phyloP scores from a whole-genome alignment of 345 rosid species.

The Combretum micranthum region DNA sequence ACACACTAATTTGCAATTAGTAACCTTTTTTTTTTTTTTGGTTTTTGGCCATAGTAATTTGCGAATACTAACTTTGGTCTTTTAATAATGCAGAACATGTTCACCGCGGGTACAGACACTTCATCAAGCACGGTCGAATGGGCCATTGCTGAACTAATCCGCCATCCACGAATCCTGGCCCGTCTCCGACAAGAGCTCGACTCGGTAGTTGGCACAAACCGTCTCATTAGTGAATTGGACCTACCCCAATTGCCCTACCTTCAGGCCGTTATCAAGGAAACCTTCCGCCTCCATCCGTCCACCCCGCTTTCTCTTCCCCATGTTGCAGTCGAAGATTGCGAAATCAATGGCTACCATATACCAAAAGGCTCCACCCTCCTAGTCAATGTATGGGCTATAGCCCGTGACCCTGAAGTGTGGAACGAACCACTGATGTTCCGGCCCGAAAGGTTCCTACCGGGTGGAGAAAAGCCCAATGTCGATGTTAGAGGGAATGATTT shows the following conservation, averaged over 20 bases:
- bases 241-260: constrained; percentile 48
- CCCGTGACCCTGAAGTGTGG: constrained; percentile 74
- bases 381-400: constrained; percentile 80
- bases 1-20: too few relatives aligned
- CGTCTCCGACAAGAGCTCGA: constrained; percentile 53
- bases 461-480: constrained; percentile 48
- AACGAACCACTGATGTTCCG: constrained; percentile 44
- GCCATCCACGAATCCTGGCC: constrained; percentile 52
- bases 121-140: constrained; percentile 87
- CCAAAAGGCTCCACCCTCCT: constrained; percentile 62
- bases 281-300: constrained; percentile 76
- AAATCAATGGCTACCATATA: constrained; percentile 68
- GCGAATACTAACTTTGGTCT: too few relatives aligned
- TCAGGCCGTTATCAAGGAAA: constrained; percentile 73
- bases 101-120: constrained; percentile 91
- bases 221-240: constrained; percentile 46
- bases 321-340: constrained; percentile 53
- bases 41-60: too few relatives aligned
- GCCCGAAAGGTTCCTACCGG: constrained; percentile 72
- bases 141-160: constrained; percentile 80
- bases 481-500: constrained; percentile 67
- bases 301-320: constrained; percentile 79
- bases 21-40: too few relatives aligned
- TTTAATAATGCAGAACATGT: constrained; percentile 40
- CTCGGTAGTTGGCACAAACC: constrained; percentile 45